These are phyloP conservation scores for Colletotrichum chrysophilum DNA, from an alignment of 2,329 filamentous ascomycete species.

Conservation along the genomic window DNA sequence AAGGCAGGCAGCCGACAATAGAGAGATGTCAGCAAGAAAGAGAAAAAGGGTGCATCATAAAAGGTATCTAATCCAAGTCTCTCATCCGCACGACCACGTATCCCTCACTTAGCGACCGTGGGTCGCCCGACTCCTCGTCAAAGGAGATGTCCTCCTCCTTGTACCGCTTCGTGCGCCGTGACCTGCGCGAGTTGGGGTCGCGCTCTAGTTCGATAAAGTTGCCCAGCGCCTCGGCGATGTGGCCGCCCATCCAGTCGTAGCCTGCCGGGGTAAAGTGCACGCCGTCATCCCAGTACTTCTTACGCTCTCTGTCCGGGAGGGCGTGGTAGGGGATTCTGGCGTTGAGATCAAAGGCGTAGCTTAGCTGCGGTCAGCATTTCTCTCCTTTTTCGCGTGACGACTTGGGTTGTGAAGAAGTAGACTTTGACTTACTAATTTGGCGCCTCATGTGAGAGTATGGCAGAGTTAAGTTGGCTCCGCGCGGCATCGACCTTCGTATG, in stretches of 20 bases:
- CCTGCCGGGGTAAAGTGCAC: constrained; percentile 63
- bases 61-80: constrained; percentile 51
- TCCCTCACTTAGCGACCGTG: constrained; percentile 51
- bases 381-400: background rate
- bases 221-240: constrained; percentile 58
- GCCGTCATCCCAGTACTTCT: constrained; percentile 64
- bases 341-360: constrained; percentile 62
- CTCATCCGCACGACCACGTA: constrained; percentile 59
- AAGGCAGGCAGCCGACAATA: background rate
- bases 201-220: constrained; percentile 36
- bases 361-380: constrained; percentile 28
- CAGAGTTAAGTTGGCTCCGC: constrained; percentile 54
- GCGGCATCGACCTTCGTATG: constrained; percentile 32
- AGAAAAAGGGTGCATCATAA: background rate
- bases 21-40: background rate
- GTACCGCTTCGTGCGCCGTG: constrained; percentile 29
- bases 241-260: constrained; percentile 66
- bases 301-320: constrained; percentile 49
- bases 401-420: background rate
- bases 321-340: constrained; percentile 57
- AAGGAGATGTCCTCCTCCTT: constrained; percentile 44
- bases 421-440: constrained; percentile 55
- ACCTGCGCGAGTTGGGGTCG: constrained; percentile 23
- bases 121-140: constrained; percentile 57
- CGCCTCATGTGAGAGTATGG: constrained; percentile 54